phyloP scores from a whole-genome alignment of 2,329 filamentous ascomycete genomes.

The Pseudocercospora vitis region DNA sequence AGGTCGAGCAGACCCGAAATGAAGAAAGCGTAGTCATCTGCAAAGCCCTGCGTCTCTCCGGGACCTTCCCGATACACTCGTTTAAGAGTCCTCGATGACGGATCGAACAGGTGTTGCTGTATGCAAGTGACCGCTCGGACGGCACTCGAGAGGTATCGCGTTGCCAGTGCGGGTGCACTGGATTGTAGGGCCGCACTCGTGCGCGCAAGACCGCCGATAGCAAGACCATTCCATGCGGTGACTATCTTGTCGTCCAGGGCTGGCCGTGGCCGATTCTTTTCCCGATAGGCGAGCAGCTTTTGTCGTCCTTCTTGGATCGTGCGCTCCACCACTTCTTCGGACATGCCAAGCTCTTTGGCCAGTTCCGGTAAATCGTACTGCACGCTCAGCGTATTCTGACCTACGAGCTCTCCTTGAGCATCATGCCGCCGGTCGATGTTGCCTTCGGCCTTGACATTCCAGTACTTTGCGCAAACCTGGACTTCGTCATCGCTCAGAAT shows the following conservation, averaged over 20 bases:
- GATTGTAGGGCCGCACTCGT: slow-evolving; percentile 66
- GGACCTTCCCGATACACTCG: slow-evolving; percentile 71
- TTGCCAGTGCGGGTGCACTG: slow-evolving; percentile 51
- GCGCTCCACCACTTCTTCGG: slow-evolving; percentile 65
- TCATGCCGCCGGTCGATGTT: slow-evolving; percentile 83
- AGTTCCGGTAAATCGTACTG: slow-evolving; percentile 67
- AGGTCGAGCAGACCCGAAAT: slow-evolving; percentile 79
- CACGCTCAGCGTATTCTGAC: slow-evolving; percentile 83
- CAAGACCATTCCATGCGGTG: slow-evolving; percentile 83
- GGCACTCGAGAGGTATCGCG: slow-evolving; percentile 63
- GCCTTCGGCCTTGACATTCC: slow-evolving; percentile 78
- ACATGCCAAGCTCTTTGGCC: slow-evolving; percentile 71
- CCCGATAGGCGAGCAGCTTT: slow-evolving; percentile 69
- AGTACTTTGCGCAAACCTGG: slow-evolving; percentile 76
- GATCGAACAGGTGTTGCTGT: slow-evolving; percentile 69
- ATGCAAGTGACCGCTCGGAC: slow-evolving; percentile 71
- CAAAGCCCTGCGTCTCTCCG: slow-evolving; percentile 70
- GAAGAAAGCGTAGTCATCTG: slow-evolving; percentile 92
- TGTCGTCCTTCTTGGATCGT: slow-evolving; percentile 66
- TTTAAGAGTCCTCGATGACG: slow-evolving; percentile 61
- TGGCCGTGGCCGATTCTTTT: slow-evolving; percentile 72
- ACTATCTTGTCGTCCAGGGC: slow-evolving; percentile 86
- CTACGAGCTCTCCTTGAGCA: slow-evolving; percentile 89
- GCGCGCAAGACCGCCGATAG: slow-evolving; percentile 77
- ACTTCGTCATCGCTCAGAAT: slow-evolving; percentile 69